Evolutionary conservation across 805 yeast genomes (phyloP).

Genomic region (Spathaspora girioi): DNA sequence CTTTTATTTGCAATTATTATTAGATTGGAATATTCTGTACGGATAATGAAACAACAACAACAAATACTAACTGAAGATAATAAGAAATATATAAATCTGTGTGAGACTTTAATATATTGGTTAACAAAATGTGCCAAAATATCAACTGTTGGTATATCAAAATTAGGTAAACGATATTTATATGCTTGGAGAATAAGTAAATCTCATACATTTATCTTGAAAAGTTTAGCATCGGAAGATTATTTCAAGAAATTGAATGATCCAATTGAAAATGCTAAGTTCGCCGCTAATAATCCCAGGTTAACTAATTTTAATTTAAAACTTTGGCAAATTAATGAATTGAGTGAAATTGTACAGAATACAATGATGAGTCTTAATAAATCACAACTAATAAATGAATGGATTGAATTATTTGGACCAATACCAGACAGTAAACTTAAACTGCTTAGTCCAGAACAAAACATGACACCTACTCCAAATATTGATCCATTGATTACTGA

Average conservation of each 20-base stretch:
- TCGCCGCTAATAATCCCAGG: background rate
- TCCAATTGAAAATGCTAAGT: background rate
- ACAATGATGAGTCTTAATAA: background rate
- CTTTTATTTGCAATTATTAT: constrained; percentile 25
- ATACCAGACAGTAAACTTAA: background rate
- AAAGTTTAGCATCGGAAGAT: constrained; percentile 21
- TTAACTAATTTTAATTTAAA: constrained; percentile 1
- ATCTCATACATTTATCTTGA: constrained; percentile 26
- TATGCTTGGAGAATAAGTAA: constrained; percentile 39
- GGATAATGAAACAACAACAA: constrained; percentile 12
- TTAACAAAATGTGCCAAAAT: constrained; percentile 21
- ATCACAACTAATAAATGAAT: constrained; percentile 1
- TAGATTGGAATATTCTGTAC: constrained; percentile 23
- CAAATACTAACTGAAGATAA: constrained; percentile 11
- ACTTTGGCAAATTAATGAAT: background rate
- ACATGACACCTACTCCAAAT: background rate
- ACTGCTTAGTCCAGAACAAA: background rate
- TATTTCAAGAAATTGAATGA: constrained; percentile 19
- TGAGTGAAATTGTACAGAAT: background rate
- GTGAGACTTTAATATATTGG: constrained; percentile 16
- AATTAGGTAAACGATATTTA: constrained; percentile 32
- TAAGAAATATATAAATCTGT: constrained; percentile 10
- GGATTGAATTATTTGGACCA: constrained; percentile 3
- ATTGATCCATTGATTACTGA: background rate
- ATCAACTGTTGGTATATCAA: constrained; percentile 28